Percentiles rank a stretch among this genome's conserved stretches.
phyloP scores from a whole-genome alignment of 805 yeast genomes.

The Myxozyma kluyveri region DNA sequence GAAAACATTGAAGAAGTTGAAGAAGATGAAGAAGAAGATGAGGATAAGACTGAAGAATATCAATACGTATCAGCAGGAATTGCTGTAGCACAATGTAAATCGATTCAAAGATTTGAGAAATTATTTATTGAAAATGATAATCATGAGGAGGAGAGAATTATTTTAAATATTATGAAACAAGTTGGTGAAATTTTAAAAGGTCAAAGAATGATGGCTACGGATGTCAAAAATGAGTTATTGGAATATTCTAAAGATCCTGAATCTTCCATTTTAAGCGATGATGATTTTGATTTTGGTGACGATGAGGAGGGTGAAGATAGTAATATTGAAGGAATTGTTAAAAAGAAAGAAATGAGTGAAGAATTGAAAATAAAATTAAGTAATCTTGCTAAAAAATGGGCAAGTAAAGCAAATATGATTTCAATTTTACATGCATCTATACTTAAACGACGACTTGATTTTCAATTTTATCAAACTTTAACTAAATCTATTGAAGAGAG shows the following conservation, averaged over 20 bases:
- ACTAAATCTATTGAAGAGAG: not conserved
- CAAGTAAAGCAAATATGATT: constrained; percentile 6
- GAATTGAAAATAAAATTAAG: constrained; percentile 1
- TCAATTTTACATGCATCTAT: constrained; percentile 13
- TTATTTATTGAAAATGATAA: not conserved
- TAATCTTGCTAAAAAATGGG: constrained; percentile 9
- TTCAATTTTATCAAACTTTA: not conserved
- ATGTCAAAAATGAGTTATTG: constrained; percentile 13
- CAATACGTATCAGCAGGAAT: constrained; percentile 21
- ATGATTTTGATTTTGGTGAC: constrained; percentile 4
- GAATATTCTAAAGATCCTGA: constrained; percentile 20
- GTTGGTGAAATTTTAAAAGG: not conserved
- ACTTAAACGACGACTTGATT: constrained; percentile 17
- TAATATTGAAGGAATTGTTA: constrained; percentile 1
- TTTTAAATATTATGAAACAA: not conserved
- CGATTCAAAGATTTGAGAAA: constrained; percentile 12
- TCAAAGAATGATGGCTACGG: constrained; percentile 4
- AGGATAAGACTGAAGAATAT: constrained; percentile 1
- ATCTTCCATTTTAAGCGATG: not conserved
- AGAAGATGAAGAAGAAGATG: not conserved
- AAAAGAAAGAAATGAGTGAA: not conserved
- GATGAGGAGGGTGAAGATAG: constrained; percentile 7
- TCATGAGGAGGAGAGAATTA: not conserved
- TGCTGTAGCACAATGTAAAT: constrained; percentile 10
- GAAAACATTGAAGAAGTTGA: not conserved